Conservation (phyloP, 345 rosid genomes). For the Rhodamnia argentea region DNA sequence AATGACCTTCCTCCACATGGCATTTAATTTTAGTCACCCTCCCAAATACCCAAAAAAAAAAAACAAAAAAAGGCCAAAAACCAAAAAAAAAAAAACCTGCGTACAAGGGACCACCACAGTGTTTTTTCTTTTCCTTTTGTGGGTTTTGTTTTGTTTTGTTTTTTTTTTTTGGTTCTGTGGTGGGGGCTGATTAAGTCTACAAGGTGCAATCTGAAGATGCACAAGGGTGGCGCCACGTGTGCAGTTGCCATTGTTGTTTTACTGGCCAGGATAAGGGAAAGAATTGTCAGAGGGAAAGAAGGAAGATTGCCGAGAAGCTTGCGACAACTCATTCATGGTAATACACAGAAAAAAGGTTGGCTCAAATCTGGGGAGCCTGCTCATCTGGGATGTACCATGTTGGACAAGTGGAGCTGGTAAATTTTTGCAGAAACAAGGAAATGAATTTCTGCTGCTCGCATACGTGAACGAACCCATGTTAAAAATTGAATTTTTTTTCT, state of each 20-base stretch:
- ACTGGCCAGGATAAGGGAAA: constrained; percentile 7
- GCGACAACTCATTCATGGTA: neutral
- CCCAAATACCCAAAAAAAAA: neutral
- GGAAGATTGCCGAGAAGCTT: neutral
- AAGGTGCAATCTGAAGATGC: constrained; percentile 7
- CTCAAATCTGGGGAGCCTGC: neutral
- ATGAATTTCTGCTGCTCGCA: neutral
- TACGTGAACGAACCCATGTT: neutral
- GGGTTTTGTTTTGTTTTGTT: no score
- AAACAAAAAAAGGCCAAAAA: neutral
- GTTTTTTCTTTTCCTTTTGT: neutral
- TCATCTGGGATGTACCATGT: neutral
- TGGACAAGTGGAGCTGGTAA: neutral
- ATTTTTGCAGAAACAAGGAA: neutral
- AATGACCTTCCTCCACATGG: neutral
- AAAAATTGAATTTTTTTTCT: neutral
- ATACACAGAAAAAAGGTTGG: neutral
- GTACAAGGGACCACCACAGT: neutral
- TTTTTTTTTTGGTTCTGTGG: neutral
- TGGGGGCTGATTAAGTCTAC: constrained; percentile 7
- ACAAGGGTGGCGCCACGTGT: constrained; percentile 9
- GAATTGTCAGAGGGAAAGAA: neutral
- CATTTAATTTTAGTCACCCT: neutral
- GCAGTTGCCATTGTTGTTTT: neutral
- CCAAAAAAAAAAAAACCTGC: neutral